Evolutionary conservation across 163 green algal species (phyloP).

Genomic region (Trebouxia gelatinosa): DNA sequence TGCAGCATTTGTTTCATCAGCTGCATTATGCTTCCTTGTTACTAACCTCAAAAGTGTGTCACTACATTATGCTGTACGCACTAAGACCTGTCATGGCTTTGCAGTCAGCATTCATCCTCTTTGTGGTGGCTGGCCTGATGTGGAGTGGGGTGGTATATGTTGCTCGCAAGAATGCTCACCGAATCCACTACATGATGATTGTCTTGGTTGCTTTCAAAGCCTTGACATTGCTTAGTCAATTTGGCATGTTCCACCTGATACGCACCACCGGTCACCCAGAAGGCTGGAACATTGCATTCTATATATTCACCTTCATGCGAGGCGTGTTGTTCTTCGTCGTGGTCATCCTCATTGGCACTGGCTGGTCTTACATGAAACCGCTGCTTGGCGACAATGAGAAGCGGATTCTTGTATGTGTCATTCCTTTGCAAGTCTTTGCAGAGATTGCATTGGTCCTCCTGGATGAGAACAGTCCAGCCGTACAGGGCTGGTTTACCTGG

Average conservation of each 20-base stretch:
- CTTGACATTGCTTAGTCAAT: conserved; percentile 82
- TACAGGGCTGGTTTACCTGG: conserved; percentile 89
- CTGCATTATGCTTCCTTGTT: too few relatives aligned
- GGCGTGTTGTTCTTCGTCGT: conserved; percentile 93
- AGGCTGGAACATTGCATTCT: conserved; percentile 96
- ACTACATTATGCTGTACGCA: too few relatives aligned
- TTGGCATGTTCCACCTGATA: conserved; percentile 84
- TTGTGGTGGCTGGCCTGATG: conserved; percentile 49
- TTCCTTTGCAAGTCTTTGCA: conserved; percentile 92
- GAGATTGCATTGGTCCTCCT: conserved; percentile 89
- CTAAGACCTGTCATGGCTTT: too few relatives aligned
- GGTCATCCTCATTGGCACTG: conserved; percentile 92
- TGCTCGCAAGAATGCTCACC: conserved; percentile 54
- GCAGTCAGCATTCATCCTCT: conserved; percentile 81
- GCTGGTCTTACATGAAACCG: conserved; percentile 95
- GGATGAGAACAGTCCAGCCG: conserved; percentile 85
- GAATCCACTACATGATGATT: conserved; percentile 92
- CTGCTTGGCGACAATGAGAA: conserved; percentile 79
- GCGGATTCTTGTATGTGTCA: conserved; percentile 88
- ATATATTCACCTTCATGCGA: conserved; percentile 91
- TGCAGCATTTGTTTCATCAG: too few relatives aligned
- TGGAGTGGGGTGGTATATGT: conserved; percentile 61
- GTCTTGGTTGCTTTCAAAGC: conserved; percentile 82
- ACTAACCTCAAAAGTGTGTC: too few relatives aligned
- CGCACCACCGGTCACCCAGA: conserved; percentile 68